Evolutionary conservation across 306 rosid genomes (phyloP), one percentile per base, ranked within the genome.

Genomic region (Lotus japonicus): DNA sequence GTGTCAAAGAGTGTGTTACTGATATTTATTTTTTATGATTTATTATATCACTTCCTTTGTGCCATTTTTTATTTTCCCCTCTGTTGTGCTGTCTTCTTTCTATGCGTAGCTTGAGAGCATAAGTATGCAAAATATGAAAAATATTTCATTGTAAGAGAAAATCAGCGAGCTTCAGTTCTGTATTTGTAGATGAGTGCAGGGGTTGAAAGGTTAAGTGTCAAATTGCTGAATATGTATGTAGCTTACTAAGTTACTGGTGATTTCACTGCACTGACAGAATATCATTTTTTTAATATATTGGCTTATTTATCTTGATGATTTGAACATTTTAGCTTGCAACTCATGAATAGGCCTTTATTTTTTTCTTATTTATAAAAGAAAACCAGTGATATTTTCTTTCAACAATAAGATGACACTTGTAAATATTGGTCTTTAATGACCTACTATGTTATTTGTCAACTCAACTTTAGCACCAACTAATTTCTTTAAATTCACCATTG

Each of bases 401-500:
- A 36, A 67, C 39, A 33, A 7, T 18, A 19, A 33, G 17, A 19
- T 44, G 36, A 45, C 45, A 48, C 56, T 45, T 70, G 31, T 38
- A 36, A 45, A 12, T 58, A 45, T 70, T 38, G 48, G 35, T 45
- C 33, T 52, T 26, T 39, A 14, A 5, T 45, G 5, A n/a, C 39
- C 60, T 63, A n/a, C n/a, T n/a, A 35, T 53, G 57, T 14, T 54
- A 56, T 70, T 44, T 31, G 6, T 31, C 36, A 31, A 43, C 56
- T 45, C 41, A 56, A 46, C 35, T 51, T 0, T 63, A 48, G 49
- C 28, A 8, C 64, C 23, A 52, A 41, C 51, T 13, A 41, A 28
- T 36, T 80, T 46, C 64, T 33, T 58, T 60, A 13, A 17, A 15
- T 54, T 28, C 53, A 70, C 65, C 66, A 62, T 55, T 68, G 70